A percentile compares a stretch with the other conserved stretches of the same genome.
These are phyloP conservation scores for Psophocarpus tetragonolobus DNA, from an alignment of 306 rosid genomes.

Conservation along the genomic window DNA sequence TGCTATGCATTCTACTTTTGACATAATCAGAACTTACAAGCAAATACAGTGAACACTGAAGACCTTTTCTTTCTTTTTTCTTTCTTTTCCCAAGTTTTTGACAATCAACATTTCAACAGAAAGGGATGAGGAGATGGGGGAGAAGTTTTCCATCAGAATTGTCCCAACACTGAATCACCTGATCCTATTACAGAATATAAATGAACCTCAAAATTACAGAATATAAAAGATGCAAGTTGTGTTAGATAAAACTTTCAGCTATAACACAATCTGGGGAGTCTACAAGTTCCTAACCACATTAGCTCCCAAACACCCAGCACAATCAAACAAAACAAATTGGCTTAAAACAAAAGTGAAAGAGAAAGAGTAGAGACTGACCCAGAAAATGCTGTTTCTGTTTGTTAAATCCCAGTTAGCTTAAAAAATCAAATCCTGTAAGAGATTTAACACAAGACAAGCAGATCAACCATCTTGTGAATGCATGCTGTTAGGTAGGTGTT, in stretches of 20 bases:
- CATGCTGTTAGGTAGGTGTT: not conserved
- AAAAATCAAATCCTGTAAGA: not conserved
- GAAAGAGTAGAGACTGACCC: slow-evolving; percentile 2
- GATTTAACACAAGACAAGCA: not conserved
- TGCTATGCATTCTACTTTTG: not conserved
- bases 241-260: slow-evolving; percentile 18
- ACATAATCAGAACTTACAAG: slow-evolving; percentile 14
- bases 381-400: not conserved
- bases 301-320: not conserved
- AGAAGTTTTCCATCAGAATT: slow-evolving; percentile 6
- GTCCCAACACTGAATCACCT: not conserved
- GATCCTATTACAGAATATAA: slow-evolving; percentile 9
- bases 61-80: not conserved
- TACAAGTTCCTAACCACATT: not conserved
- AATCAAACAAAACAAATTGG: not conserved
- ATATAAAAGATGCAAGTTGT: not conserved
- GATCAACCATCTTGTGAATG: not conserved
- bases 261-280: slow-evolving; percentile 3
- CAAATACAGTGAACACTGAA: slow-evolving; percentile 4
- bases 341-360: not conserved
- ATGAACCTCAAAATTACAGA: not conserved
- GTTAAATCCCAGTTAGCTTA: not conserved
- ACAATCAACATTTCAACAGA: not conserved
- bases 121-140: not conserved
- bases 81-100: not conserved